These are phyloP conservation scores for Dactylis glomerata DNA, from an alignment of 176 grass and related monocot genomes.

Conservation along the genomic window DNA sequence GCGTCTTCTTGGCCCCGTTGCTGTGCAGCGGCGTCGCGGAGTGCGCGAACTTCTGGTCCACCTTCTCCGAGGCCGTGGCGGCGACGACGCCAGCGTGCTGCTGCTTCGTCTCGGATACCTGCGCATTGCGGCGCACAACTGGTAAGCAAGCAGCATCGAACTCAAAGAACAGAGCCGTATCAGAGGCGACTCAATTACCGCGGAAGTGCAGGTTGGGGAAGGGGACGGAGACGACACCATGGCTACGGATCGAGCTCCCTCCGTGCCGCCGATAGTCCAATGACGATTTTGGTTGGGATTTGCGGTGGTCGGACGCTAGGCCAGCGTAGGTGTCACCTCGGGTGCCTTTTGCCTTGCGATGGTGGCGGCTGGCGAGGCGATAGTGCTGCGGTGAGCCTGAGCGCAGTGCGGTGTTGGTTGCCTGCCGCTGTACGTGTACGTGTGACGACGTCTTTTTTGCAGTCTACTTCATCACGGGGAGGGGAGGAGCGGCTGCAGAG, in stretches of 20 bases:
- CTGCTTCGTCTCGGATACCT: slow-evolving; percentile 55
- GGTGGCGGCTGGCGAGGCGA: slow-evolving; percentile 21
- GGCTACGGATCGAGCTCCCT: slow-evolving; percentile 12
- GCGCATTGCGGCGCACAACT: neutral
- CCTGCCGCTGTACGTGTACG: neutral
- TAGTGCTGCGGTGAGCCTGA: slow-evolving; percentile 5
- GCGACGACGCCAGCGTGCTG: neutral
- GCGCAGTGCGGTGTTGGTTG: neutral
- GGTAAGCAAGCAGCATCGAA: neutral
- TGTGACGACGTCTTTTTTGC: slow-evolving; percentile 26
- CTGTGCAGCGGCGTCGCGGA: slow-evolving; percentile 61
- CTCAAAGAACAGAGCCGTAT: neutral
- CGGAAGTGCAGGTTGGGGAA: slow-evolving; percentile 32
- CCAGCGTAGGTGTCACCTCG: neutral
- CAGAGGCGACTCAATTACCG: slow-evolving; percentile 32
- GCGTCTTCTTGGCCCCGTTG: slow-evolving; percentile 30
- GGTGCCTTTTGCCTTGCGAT: slow-evolving; percentile 6
- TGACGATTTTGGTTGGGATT: neutral
- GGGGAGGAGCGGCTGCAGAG: neutral
- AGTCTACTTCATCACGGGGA: slow-evolving; percentile 37
- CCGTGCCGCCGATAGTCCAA: neutral
- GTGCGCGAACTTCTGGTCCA: slow-evolving; percentile 41
- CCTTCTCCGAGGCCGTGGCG: slow-evolving; percentile 17
- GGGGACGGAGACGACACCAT: slow-evolving; percentile 52
- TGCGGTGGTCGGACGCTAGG: neutral